Base-by-base conservation (phyloP, 1,284 basidiomycete genomes). In the Blastosporella zonata region DNA sequence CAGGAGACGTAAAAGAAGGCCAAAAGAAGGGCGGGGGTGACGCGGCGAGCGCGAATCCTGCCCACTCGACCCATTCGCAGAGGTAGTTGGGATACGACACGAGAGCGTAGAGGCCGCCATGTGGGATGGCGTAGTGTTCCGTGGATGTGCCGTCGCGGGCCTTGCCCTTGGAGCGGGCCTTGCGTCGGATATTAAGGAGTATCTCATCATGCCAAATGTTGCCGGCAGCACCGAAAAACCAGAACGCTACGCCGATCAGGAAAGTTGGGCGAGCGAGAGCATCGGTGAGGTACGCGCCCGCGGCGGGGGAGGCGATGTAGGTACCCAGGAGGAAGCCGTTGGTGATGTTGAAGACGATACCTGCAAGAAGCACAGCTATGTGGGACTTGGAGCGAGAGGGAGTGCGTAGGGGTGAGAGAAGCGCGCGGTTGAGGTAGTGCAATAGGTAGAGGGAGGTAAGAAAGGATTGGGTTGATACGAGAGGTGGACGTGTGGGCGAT, bases 171-270 rank as follows among this genome's bases (percentile, higher is more conserved):
- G 49, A 54, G 8, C 60, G 64, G 4, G 72, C 71, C 40, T 71
- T 71, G 23, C 73, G 64, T 12, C 74, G 66, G 34, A 78, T 70
- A 62, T 90, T 75, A 59, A 93, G 77, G 8, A 97, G 79, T 15
- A 97, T 77, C 66, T 95, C 92, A 66, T 97, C 93, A 66, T 97
- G 93, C 46, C 79, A 74, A 28, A 96, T 73, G 63, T 97, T 97
- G 0, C 91, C 89, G 0, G 68, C 69, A 37, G 94, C 77, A 0
- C 93, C 93, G 0, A 73, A 38, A 0, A 71, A 73, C 87, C 90
- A 95, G 13, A 90, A 61, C 0, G 55, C 61, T 9, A 89, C 57
- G 1, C 89, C 90, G 9, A 73, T 33, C 67, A 79, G 82, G 68
- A 92, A 93, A 0, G 63, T 61, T 28, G 71, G 67, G 4, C 73